Base-by-base conservation (phyloP, 768 basidiomycete species). In the Rhodotorula diobovata region DNA sequence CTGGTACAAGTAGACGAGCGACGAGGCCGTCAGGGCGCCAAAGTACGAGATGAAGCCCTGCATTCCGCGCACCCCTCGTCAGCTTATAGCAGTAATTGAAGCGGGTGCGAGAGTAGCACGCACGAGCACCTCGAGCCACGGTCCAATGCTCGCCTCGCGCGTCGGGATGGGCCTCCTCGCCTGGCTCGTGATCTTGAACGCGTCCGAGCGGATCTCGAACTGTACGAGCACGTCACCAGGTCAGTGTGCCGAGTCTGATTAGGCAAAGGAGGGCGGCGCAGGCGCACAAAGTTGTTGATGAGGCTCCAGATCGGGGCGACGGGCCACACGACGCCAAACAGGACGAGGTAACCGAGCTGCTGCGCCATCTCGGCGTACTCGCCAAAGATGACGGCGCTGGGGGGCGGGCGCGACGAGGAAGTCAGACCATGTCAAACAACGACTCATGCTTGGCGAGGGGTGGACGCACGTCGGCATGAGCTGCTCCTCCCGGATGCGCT, bases 301-400 rank as follows among this genome's bases (percentile, higher is more conserved):
- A 95, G 84, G 1, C 92, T 89, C 85, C 93, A 91, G 16, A 88
- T 86, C 83, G 92, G 88, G 5, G 92, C 89, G 28, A 98, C 83
- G 6, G 94, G 92, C 93, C 93, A 98, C 68, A 94, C 91, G 41
- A 91, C 88, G 57, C 88, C 90, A 92, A 93, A 98, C 32, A 97
- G 83, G 15, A 87, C 87, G 41, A 97, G 87, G 78, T 95, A 93
- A 1, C 95, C 68, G 34, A 73, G 68, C 69, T 94, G 92, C 16
- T 90, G 89, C 25, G 90, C 90, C 94, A 99, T 97, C 82, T 99
- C 96, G 77, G 87, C 87, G 80, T 95, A 99, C 57, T 72, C 95
- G 63, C 77, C 86, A 77, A 91, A 93, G 12, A 89, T 82, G 46
- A 87, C 85, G 77, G 94, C 93, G 4, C 56, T 57, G 37, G 2